Conservation (phyloP, 768 basidiomycete genomes). For the Lactarius pseudohatsudake region DNA sequence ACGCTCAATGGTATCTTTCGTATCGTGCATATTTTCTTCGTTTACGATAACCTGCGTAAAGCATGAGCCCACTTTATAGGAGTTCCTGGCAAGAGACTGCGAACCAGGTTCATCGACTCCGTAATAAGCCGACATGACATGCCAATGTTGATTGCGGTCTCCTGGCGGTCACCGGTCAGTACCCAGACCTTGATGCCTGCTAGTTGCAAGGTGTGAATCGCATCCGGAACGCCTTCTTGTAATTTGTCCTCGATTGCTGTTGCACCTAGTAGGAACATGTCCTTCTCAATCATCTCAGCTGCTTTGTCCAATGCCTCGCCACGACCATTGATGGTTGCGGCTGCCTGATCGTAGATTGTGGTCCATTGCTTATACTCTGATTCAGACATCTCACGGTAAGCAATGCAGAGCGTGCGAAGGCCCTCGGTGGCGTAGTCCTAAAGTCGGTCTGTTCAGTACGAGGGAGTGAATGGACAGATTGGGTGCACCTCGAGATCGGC, state of each 20-base stretch:
- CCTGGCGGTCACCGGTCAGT: conserved; percentile 95
- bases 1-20: conserved; percentile 83
- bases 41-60: conserved; percentile 83
- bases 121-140: conserved; percentile 96
- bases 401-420: conserved; percentile 93
- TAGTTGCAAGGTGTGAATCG: conserved; percentile 96
- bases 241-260: conserved; percentile 99
- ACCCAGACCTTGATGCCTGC: conserved; percentile 99
- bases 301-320: conserved; percentile 93
- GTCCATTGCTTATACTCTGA: conserved; percentile 92
- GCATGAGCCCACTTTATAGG: neutral
- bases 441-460: conserved; percentile 16
- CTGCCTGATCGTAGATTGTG: conserved; percentile 85
- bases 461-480: neutral
- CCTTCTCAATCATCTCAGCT: conserved; percentile 94
- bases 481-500: conserved; percentile 80
- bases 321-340: conserved; percentile 92
- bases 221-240: conserved; percentile 97
- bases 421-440: conserved; percentile 98
- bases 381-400: conserved; percentile 88
- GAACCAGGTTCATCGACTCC: conserved; percentile 96
- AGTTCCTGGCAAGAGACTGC: conserved; percentile 28
- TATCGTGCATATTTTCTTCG: conserved; percentile 78
- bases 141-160: conserved; percentile 99
- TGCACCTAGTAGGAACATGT: conserved; percentile 89